A percentile compares a stretch with the other conserved stretches of the same genome.
These are phyloP conservation scores for Fusarium hainanense DNA, from an alignment of 2,329 filamentous ascomycete genomes.

Conservation along the genomic window DNA sequence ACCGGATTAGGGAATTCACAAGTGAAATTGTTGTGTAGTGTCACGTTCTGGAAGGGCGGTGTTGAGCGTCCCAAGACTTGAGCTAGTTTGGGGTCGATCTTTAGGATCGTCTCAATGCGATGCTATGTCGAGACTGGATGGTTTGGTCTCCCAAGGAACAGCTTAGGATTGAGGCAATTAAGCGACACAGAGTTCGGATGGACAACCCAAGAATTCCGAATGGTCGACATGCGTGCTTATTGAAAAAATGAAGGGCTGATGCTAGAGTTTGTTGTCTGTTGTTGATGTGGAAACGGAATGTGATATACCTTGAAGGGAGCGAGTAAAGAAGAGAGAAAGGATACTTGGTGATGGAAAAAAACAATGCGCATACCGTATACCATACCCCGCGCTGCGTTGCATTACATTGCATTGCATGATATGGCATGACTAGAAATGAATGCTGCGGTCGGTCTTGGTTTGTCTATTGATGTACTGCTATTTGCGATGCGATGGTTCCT, in stretches of 20 bases:
- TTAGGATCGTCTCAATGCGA: conserved; percentile 25
- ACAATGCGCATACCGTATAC: conserved; percentile 6
- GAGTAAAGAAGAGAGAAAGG: neutral
- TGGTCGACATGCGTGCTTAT: conserved; percentile 7
- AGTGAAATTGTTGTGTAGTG: conserved; percentile 3
- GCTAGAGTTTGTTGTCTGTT: conserved; percentile 8
- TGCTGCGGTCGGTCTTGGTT: neutral
- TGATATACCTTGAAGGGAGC: conserved; percentile 24
- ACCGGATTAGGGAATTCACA: conserved; percentile 31
- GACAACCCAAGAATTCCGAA: neutral
- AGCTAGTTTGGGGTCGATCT: conserved; percentile 21
- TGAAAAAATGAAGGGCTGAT: conserved; percentile 9
- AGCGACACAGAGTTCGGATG: conserved; percentile 7
- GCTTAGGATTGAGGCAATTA: conserved; percentile 12
- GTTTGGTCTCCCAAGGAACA: neutral
- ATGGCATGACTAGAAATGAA: neutral
- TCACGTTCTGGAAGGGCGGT: conserved; percentile 41
- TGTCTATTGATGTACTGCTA: neutral
- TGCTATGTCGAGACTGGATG: neutral
- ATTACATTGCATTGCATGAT: conserved; percentile 7
- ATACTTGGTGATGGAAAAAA: conserved; percentile 4
- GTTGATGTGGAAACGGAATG: conserved; percentile 39
- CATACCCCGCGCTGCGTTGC: conserved; percentile 10
- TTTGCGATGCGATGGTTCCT: conserved; percentile 14
- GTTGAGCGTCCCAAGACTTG: conserved; percentile 12